These are phyloP conservation scores for Aphanomyces stellatus DNA, from an alignment of 352 stramenopile genomes.

Conservation along the genomic window DNA sequence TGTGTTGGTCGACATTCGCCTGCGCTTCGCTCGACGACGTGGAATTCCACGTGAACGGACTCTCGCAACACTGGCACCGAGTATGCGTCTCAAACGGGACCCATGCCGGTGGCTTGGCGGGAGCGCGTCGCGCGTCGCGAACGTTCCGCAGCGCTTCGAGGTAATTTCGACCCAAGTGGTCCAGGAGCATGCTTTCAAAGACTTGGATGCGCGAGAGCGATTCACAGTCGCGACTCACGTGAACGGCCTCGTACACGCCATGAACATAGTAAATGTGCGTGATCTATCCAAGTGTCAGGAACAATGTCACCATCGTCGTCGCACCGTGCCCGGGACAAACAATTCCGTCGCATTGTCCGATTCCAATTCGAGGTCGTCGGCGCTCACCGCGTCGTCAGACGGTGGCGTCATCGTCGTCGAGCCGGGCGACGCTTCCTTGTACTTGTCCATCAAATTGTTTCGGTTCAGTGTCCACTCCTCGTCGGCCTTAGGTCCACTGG, in stretches of 20 bases:
- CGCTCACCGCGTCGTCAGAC: not conserved
- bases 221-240: slow-evolving; percentile 66
- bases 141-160: slow-evolving; percentile 70
- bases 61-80: slow-evolving; percentile 83
- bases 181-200: slow-evolving; percentile 80
- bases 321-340: slow-evolving; percentile 16
- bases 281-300: not conserved
- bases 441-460: slow-evolving; percentile 14
- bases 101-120: slow-evolving; percentile 51
- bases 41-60: slow-evolving; percentile 84
- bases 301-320: not conserved
- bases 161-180: slow-evolving; percentile 77
- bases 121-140: slow-evolving; percentile 52
- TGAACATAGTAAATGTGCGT: slow-evolving; percentile 76
- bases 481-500: too few species aligned
- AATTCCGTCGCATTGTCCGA: not conserved
- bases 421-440: not conserved
- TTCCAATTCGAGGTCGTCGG: not conserved
- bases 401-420: not conserved
- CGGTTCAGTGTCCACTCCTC: slow-evolving; percentile 16
- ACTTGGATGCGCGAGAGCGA: slow-evolving; percentile 68
- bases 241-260: slow-evolving; percentile 71
- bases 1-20: slow-evolving; percentile 85
- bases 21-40: slow-evolving; percentile 84
- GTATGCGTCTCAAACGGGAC: slow-evolving; percentile 74